Evolutionary conservation across 2,329 filamentous ascomycete species (phyloP).

Genomic region (Scleromitrula shiraiana): DNA sequence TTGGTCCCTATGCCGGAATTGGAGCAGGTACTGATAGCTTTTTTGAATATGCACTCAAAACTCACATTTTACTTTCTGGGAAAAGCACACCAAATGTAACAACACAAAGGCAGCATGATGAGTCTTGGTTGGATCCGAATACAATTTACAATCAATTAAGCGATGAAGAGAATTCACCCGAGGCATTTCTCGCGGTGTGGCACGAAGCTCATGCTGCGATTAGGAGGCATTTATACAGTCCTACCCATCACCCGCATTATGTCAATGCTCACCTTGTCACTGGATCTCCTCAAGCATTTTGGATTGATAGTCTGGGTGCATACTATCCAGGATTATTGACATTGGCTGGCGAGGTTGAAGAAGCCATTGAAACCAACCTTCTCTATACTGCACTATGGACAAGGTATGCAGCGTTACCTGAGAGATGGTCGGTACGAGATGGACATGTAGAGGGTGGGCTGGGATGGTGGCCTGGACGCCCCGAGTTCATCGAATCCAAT

Average conservation of each 20-base stretch:
- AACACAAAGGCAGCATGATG: conserved; percentile 14
- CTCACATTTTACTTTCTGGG: conserved; percentile 81
- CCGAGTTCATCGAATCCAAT: conserved; percentile 94
- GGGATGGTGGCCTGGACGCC: conserved; percentile 89
- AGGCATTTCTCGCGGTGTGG: conserved; percentile 77
- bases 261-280: conserved; percentile 84
- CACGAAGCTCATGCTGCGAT: conserved; percentile 79
- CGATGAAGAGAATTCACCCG: conserved; percentile 60
- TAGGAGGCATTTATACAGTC: conserved; percentile 82
- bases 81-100: conserved; percentile 49
- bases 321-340: conserved; percentile 89
- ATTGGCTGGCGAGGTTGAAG: conserved; percentile 80
- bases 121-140: conserved; percentile 55
- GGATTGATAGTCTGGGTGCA: conserved; percentile 93
- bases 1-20: conserved; percentile 82
- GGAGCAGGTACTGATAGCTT: conserved; percentile 97
- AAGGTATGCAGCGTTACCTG: conserved; percentile 84
- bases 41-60: conserved; percentile 96
- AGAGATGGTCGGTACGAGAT: conserved; percentile 84
- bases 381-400: conserved; percentile 93
- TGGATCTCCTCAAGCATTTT: conserved; percentile 80
- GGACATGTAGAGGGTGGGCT: conserved; percentile 79
- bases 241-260: conserved; percentile 82
- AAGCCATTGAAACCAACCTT: conserved; percentile 83
- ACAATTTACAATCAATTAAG: conserved; percentile 50